These are phyloP conservation scores for Ganoderma sp. DNA, from an alignment of 1,284 basidiomycete species.

Conservation along the genomic window DNA sequence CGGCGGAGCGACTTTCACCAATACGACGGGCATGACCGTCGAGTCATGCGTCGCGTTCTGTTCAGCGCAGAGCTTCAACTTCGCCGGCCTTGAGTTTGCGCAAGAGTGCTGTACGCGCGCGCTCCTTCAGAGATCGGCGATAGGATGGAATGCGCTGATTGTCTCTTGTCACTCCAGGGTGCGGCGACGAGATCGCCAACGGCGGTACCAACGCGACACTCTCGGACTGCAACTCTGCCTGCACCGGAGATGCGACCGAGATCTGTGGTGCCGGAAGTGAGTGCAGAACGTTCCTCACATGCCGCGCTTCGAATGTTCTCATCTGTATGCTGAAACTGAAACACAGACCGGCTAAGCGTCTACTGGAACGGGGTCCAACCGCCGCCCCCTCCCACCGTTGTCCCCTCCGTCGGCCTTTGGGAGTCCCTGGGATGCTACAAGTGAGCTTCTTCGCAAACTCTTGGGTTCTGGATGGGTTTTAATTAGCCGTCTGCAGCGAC, in stretches of 20 bases:
- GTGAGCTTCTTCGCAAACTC: slow-evolving; percentile 44
- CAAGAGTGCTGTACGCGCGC: slow-evolving; percentile 63
- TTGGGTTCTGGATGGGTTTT: neutral
- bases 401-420: slow-evolving; percentile 63
- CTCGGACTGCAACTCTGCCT: slow-evolving; percentile 66
- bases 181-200: slow-evolving; percentile 59
- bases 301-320: slow-evolving; percentile 14
- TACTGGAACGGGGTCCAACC: slow-evolving; percentile 65
- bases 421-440: slow-evolving; percentile 68
- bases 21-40: slow-evolving; percentile 63
- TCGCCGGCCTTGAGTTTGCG: slow-evolving; percentile 65
- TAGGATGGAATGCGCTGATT: slow-evolving; percentile 12
- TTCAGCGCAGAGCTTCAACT: slow-evolving; percentile 53
- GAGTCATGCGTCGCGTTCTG: slow-evolving; percentile 71
- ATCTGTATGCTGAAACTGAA: neutral
- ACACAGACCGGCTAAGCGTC: slow-evolving; percentile 57
- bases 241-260: slow-evolving; percentile 63
- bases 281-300: slow-evolving; percentile 13
- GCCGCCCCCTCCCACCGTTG: slow-evolving; percentile 56
- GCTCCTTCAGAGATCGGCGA: slow-evolving; percentile 4
- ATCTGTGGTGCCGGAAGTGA: slow-evolving; percentile 58
- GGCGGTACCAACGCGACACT: slow-evolving; percentile 52
- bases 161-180: slow-evolving; percentile 50
- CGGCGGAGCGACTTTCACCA: slow-evolving; percentile 49
- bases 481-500: slow-evolving; percentile 46